Evolutionary conservation across 768 basidiomycete genomes (phyloP).

Genomic region (Kwoniella sp.): DNA sequence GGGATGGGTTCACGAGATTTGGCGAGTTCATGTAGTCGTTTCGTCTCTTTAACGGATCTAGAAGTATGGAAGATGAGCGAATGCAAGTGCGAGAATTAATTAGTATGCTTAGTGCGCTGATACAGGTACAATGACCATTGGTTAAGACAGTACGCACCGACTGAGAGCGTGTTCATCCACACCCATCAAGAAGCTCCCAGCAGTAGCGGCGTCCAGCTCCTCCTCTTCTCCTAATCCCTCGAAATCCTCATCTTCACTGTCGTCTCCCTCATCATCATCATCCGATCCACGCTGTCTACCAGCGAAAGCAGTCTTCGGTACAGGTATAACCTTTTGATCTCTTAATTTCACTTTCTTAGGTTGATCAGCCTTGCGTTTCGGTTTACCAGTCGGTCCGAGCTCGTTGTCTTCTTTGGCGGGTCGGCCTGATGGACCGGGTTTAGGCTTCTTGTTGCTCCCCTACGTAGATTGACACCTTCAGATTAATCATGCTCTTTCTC

Average conservation of each 20-base stretch:
- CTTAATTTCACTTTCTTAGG: constrained; percentile 53
- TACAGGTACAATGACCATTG: neutral
- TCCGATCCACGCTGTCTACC: constrained; percentile 2
- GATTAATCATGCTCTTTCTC: neutral
- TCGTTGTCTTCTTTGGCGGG: constrained; percentile 21
- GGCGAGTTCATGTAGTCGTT: constrained; percentile 67
- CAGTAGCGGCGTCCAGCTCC: constrained; percentile 65
- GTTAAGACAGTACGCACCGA: constrained; percentile 60
- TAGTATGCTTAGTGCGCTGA: no score
- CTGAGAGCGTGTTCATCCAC: constrained; percentile 80
- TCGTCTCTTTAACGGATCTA: constrained; percentile 84
- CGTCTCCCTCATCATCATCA: constrained; percentile 61
- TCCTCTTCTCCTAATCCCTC: constrained; percentile 66
- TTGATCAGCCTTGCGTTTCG: constrained; percentile 45
- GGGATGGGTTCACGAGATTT: constrained; percentile 60
- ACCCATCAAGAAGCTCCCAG: constrained; percentile 68
- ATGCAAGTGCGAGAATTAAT: no score
- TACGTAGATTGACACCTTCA: neutral
- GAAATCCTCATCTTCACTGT: constrained; percentile 69
- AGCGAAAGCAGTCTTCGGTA: constrained; percentile 45
- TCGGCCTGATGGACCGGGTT: constrained; percentile 11
- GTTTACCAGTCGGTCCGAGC: constrained; percentile 38
- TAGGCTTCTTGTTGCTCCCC: constrained; percentile 14
- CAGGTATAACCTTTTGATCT: constrained; percentile 53
- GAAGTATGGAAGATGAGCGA: no score